Evolutionary conservation across 139 green algal species (phyloP).

Genomic region (Volvox africanus): DNA sequence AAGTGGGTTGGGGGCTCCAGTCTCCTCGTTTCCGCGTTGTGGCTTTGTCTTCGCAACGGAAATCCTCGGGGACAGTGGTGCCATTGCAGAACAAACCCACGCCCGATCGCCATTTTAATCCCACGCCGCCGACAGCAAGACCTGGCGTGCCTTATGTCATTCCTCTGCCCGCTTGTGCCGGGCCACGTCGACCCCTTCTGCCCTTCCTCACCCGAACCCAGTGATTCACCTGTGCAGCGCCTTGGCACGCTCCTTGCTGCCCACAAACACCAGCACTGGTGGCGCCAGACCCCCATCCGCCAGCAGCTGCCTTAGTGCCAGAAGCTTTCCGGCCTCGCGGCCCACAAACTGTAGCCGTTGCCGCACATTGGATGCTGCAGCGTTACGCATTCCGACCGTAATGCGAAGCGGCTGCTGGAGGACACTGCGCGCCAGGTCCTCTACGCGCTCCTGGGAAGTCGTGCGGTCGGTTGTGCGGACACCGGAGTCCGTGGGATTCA

Average conservation of each 20-base stretch:
- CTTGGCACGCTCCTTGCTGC: slow-evolving; percentile 89
- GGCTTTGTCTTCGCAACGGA: no score
- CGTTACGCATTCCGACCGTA: slow-evolving; percentile 84
- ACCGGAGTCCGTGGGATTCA: no score
- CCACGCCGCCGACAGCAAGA: no score
- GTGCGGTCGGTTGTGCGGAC: neutral
- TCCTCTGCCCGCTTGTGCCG: neutral
- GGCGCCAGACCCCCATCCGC: slow-evolving; percentile 80
- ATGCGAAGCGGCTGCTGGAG: slow-evolving; percentile 91
- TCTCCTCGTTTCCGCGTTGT: no score
- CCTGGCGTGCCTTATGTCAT: no score
- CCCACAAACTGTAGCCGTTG: slow-evolving; percentile 96
- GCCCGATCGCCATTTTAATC: no score
- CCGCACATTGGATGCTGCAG: slow-evolving; percentile 73
- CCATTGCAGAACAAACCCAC: no score
- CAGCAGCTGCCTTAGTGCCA: slow-evolving; percentile 93
- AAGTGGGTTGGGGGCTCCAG: no score
- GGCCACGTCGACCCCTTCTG: neutral
- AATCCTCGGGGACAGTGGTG: no score
- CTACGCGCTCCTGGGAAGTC: slow-evolving; percentile 71
- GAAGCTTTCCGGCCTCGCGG: slow-evolving; percentile 90
- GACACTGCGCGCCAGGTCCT: slow-evolving; percentile 88
- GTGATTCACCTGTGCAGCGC: slow-evolving; percentile 65
- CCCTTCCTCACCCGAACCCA: neutral
- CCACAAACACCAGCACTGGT: slow-evolving; percentile 94